phyloP scores from a whole-genome alignment of 108 stramenopile genomes.

The Parietichytrium sp. region DNA sequence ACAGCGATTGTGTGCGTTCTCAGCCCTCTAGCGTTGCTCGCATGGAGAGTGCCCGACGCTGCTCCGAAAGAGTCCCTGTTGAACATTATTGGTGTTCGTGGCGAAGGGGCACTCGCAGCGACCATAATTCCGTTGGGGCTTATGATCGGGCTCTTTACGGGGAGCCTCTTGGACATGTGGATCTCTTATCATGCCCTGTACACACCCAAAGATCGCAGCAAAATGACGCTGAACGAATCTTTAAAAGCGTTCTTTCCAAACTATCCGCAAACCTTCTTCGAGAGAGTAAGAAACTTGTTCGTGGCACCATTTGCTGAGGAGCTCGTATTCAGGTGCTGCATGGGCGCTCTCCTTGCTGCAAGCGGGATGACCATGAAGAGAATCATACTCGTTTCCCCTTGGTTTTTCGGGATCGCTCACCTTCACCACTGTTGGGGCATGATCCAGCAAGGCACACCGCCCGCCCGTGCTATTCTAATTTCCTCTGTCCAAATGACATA shows the following conservation, averaged over 20 bases:
- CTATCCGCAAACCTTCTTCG: background rate
- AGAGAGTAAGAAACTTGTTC: background rate
- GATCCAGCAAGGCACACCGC: background rate
- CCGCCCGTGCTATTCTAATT: background rate
- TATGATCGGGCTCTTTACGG: background rate
- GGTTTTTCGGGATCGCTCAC: slow-evolving; percentile 15
- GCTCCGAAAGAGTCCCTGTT: background rate
- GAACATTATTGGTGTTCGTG: background rate
- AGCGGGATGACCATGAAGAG: background rate
- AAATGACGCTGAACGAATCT: background rate
- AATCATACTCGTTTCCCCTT: background rate
- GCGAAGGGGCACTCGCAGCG: background rate
- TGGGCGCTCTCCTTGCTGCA: slow-evolving; percentile 1
- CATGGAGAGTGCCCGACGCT: background rate
- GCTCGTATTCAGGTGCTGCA: slow-evolving; percentile 17
- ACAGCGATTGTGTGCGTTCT: slow-evolving; percentile 13
- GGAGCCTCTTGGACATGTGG: background rate
- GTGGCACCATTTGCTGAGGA: slow-evolving; percentile 24
- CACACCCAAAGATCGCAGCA: too few species aligned
- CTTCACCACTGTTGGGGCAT: slow-evolving; percentile 14
- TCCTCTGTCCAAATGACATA: slow-evolving; percentile 9
- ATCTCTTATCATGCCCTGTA: background rate
- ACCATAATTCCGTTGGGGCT: background rate
- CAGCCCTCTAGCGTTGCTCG: background rate
- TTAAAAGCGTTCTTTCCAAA: background rate